phyloP scores from a whole-genome alignment of 768 basidiomycete genomes.

The Leccinum sublutescens region DNA sequence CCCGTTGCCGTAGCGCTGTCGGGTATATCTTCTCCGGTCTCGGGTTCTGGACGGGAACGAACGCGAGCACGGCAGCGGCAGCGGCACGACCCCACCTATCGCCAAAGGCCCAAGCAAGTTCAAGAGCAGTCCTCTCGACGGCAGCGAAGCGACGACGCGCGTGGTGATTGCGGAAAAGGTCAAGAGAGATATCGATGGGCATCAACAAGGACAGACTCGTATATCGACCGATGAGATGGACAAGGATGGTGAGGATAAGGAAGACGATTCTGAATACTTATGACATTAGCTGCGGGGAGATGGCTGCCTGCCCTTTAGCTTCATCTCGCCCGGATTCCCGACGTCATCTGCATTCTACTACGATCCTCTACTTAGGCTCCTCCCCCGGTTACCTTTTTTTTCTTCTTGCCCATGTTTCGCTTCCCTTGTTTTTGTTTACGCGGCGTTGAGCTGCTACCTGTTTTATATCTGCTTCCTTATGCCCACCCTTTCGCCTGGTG shows the following conservation, averaged over 20 bases:
- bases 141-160: slow-evolving; percentile 28
- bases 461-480: background rate
- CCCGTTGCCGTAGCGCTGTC: no score
- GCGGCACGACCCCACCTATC: no score
- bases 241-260: slow-evolving; percentile 35
- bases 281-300: slow-evolving; percentile 10
- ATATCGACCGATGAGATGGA: slow-evolving; percentile 35
- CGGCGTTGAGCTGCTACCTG: slow-evolving; percentile 4
- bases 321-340: background rate
- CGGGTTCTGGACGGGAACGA: no score
- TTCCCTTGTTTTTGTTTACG: background rate
- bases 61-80: no score
- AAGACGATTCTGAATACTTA: slow-evolving; percentile 28
- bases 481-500: background rate
- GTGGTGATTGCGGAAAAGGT: slow-evolving; percentile 35
- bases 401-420: background rate
- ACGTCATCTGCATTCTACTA: background rate
- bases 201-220: slow-evolving; percentile 21
- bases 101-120: no score
- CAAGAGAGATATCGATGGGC: slow-evolving; percentile 19
- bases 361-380: no score
- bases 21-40: no score
- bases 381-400: background rate
- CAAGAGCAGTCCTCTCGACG: no score
- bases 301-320: no score